Conservation (phyloP, 768 basidiomycete genomes). For the Tricholoma saponaceum region DNA sequence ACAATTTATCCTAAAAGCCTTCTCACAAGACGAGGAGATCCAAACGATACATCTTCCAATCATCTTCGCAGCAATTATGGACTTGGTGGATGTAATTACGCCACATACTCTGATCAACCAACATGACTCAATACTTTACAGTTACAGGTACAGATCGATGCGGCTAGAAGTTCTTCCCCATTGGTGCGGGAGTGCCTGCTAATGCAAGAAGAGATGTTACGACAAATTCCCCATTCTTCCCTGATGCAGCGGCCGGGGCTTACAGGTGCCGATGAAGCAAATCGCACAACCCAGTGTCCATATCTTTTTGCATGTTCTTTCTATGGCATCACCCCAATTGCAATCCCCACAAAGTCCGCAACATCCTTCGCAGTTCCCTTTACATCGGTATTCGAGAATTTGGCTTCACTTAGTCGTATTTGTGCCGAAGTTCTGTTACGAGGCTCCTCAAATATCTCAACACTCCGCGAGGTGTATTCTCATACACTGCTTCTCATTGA, state of each 20-base stretch:
- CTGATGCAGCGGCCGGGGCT: constrained; percentile 49
- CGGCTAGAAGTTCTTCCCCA: constrained; percentile 28
- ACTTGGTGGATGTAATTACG: constrained; percentile 54
- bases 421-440: constrained; percentile 37
- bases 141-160: constrained; percentile 34
- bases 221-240: constrained; percentile 44
- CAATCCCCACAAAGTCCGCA: constrained; percentile 14
- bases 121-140: constrained; percentile 14
- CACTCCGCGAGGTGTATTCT: constrained; percentile 48
- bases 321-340: constrained; percentile 43
- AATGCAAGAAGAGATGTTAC: constrained; percentile 52
- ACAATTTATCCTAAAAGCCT: constrained; percentile 66
- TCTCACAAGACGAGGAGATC: constrained; percentile 89
- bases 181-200: constrained; percentile 38
- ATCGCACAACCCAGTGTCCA: constrained; percentile 31
- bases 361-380: constrained; percentile 45
- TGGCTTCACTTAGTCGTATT: constrained; percentile 40
- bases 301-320: constrained; percentile 59
- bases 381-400: constrained; percentile 51
- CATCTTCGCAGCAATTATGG: constrained; percentile 65
- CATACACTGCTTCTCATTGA: constrained; percentile 48
- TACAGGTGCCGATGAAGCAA: constrained; percentile 29
- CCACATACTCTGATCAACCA: not conserved
- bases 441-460: constrained; percentile 24
- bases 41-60: constrained; percentile 77